phyloP scores from a whole-genome alignment of 345 rosid species.

The Streptanthus diversifolius region DNA sequence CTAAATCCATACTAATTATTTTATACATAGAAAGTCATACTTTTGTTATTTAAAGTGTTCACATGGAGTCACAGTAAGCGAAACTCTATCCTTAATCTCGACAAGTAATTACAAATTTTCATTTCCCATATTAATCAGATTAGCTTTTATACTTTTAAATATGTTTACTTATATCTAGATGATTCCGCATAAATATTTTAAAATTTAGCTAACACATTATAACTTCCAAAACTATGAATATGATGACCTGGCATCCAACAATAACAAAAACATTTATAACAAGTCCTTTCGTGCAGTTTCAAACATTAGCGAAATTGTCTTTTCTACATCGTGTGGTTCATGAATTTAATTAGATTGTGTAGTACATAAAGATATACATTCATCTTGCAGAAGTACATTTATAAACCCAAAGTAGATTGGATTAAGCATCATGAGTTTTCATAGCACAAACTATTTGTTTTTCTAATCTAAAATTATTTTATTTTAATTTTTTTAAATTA shows the following conservation, averaged over 20 bases:
- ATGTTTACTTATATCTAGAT: neutral
- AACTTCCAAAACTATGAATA: neutral
- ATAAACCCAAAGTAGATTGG: neutral
- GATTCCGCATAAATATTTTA: neutral
- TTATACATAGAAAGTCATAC: neutral
- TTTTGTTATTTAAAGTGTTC: neutral
- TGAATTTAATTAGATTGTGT: neutral
- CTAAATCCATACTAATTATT: neutral
- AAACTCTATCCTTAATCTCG: neutral
- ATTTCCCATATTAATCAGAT: neutral
- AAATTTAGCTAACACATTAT: too few species aligned
- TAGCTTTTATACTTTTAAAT: neutral
- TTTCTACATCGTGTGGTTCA: neutral
- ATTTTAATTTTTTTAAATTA: too few species aligned
- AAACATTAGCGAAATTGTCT: neutral
- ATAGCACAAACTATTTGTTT: neutral
- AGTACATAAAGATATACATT: neutral
- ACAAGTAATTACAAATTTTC: neutral
- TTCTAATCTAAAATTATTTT: neutral
- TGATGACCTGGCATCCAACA: neutral
- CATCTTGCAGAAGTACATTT: neutral
- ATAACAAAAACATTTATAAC: neutral
- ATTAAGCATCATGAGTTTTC: neutral
- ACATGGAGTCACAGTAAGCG: neutral
- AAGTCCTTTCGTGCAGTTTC: neutral